Evolutionary conservation across 1,139 yeast species (phyloP).

Genomic region (Candida labiduridarum): DNA sequence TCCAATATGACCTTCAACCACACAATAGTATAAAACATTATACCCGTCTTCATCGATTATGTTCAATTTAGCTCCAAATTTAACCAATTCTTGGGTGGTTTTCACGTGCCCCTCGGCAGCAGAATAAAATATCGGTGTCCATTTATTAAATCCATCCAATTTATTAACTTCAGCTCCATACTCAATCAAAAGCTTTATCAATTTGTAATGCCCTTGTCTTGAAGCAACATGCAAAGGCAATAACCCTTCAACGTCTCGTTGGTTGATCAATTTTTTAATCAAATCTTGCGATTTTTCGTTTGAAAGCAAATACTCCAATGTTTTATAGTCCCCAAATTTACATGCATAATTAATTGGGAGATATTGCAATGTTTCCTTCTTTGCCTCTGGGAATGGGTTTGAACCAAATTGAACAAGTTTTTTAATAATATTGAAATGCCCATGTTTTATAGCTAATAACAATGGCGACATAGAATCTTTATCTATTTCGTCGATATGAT

Average conservation of each 20-base stretch:
- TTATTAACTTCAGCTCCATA: constrained; percentile 82
- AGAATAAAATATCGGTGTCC: constrained; percentile 94
- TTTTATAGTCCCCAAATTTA: constrained; percentile 74
- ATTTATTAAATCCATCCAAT: constrained; percentile 80
- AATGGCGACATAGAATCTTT: constrained; percentile 81
- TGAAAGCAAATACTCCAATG: constrained; percentile 61
- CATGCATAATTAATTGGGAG: constrained; percentile 91
- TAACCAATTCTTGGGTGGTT: constrained; percentile 71
- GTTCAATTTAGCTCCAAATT: constrained; percentile 70
- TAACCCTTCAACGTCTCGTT: constrained; percentile 84
- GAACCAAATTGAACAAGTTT: constrained; percentile 49
- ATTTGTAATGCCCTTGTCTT: constrained; percentile 72
- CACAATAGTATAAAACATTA: constrained; percentile 85
- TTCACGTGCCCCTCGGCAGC: constrained; percentile 81
- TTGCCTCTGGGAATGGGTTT: constrained; percentile 56
- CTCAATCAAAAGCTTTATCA: constrained; percentile 67
- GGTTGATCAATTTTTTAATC: constrained; percentile 31
- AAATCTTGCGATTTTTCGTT: constrained; percentile 27
- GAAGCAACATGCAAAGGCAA: constrained; percentile 89
- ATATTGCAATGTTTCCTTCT: constrained; percentile 57
- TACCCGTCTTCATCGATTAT: constrained; percentile 82
- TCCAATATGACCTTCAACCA: constrained; percentile 88
- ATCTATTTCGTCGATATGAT: constrained; percentile 56
- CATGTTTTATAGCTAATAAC: constrained; percentile 72
- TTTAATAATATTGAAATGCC: constrained; percentile 58